Conservation (phyloP, 1,284 basidiomycete species). For the Sanghuangporus baumii region DNA sequence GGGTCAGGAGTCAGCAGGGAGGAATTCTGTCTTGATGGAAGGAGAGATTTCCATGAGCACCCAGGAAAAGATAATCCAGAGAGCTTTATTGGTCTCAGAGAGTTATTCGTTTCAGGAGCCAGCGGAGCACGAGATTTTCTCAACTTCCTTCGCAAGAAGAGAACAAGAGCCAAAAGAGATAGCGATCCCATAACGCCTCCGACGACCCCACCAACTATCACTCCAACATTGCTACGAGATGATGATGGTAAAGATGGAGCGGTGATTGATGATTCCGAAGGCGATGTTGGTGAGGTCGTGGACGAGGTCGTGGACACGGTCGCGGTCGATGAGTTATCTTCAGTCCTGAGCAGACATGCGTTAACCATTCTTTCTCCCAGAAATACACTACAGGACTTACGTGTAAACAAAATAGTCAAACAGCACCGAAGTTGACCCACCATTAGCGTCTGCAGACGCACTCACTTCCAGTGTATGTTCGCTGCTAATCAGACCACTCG, state of each 20-base stretch:
- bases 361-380: background rate
- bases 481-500: background rate
- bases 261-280: background rate
- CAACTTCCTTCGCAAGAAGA: background rate
- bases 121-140: background rate
- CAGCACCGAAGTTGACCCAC: constrained; percentile 5
- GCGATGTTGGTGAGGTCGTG: background rate
- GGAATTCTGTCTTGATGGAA: too few species aligned
- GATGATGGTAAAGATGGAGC: background rate
- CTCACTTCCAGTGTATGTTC: constrained; percentile 1
- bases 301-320: background rate
- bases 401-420: constrained; percentile 19
- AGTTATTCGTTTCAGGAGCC: too few species aligned
- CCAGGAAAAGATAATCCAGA: too few species aligned
- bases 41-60: too few species aligned
- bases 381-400: background rate
- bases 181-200: background rate
- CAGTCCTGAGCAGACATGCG: background rate
- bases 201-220: constrained; percentile 1
- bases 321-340: background rate
- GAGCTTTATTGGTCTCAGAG: too few species aligned
- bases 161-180: background rate
- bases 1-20: background rate
- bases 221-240: background rate
- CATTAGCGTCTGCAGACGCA: background rate